Base-by-base conservation (phyloP, 352 stramenopile genomes). In the Globisporangium sylvaticum region DNA sequence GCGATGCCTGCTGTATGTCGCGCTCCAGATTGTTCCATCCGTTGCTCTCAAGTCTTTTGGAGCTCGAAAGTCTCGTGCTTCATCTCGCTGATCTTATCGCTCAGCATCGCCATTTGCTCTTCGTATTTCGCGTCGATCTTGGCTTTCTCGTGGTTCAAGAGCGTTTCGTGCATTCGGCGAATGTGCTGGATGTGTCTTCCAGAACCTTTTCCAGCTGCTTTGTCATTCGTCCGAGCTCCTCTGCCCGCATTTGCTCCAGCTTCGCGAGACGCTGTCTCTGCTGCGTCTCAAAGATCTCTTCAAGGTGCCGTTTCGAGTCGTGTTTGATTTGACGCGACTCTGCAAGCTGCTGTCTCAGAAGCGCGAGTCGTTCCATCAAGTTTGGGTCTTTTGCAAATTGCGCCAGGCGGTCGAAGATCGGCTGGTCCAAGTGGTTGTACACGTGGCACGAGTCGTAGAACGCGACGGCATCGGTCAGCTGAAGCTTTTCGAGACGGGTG, bases 401-500 rank as follows among this genome's bases (percentile, higher is more conserved):
- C 14, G 90, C 32, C 9, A 93, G 66, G 5, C 85, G 85, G 44
- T 91, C 83, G 15, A 93, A 75, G 22, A 93, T 75, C 0, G 85
- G 81, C 60, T 87, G 72, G 42, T 91, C 83, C 8, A 93, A 67
- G 70, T 93, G 85, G 27, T 91, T 90, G 67, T 85, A 90, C 7
- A 80, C 74, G n/a, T 69, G 64, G 58, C 58, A 76, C 0, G 57
- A 77, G 42, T 90, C 81, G 64, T 91, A 93, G n/a, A 75, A 81
- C 44, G 79, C 69, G 12, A 81, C 83, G 20, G 65, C 74, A 39
- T 93, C 85, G 1, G 83, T 91, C 44, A 93, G 56, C 15, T 88
- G 60, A 14, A 93, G 58, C 53, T 73, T 83, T n/a, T 93, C 85
- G 8, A 73, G 70, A 1, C 68, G 62, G 15, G 71, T 83, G 29